Evolutionary conservation across 495 filamentous ascomycete species (phyloP), one percentile per base, ranked within the genome.

Genomic region (Penicillium maclennaniae): DNA sequence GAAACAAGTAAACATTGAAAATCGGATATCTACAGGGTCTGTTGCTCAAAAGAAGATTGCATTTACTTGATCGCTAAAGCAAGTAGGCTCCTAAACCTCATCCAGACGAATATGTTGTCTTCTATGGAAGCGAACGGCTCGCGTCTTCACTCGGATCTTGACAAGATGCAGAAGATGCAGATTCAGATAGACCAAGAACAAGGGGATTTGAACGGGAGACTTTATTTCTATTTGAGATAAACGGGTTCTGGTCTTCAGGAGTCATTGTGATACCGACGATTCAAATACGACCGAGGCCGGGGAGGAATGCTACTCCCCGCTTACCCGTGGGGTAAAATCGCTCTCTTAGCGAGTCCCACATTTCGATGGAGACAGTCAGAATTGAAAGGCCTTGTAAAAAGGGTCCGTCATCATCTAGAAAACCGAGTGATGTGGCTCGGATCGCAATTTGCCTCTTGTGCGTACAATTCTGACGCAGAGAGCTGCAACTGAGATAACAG

Each of bases 121-220:
- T 16, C 71, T 72, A 49, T 78, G 67, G 54, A 72, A 78, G 3
- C 71, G 61, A 42, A 75, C 62, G 7, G 74, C 73, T 60, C 72
- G 66, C 74, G 76, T 78, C 34, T 16, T 25, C 1, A 7, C 20
- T 54, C 39, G n/a, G 8, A 16, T 15, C 39, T 7, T 39, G 27
- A 34, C 9, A 5, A 20, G 14, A 37, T 21, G 12, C 21, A 15
- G 16, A 12, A 16, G 21, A 1, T 5, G 19, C 15, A 10, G 9
- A n/a, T 19, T 23, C 3, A 15, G 10, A 36, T 15, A 27, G 4
- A 36, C 7, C n/a, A n/a, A n/a, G n/a, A n/a, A n/a, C n/a, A n/a
- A n/a, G n/a, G n/a, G n/a, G n/a, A n/a, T n/a, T n/a, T n/a, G n/a
- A n/a, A n/a, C n/a, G n/a, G n/a, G n/a, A n/a, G n/a, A n/a, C n/a